Base-by-base conservation (phyloP, 2,329 filamentous ascomycete species). In the Pyrenophora graminea region DNA sequence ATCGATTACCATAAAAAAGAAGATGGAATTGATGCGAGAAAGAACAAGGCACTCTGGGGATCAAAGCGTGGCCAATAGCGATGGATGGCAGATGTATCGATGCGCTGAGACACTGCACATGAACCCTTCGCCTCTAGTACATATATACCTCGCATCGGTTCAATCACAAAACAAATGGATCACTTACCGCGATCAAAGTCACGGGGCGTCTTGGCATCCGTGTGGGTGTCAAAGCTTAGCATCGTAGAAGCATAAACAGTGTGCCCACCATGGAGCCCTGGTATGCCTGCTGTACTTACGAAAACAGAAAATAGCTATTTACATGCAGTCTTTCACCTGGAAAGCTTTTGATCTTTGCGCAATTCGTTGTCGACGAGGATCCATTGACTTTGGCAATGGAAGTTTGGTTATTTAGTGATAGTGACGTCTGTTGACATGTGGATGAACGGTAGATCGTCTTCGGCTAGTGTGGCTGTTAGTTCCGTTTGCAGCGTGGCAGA, bases 331-430 rank as follows among this genome's bases (percentile, higher is more conserved):
- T 21, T 21, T 21, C 19, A 10, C 17, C 31, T 21, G 12, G 4
- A 5, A 8, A 25, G 2, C 4, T 2, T 25, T 25, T 25, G 6
- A 21, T 21, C 19, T 2, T 21, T 5, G 19, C 19, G 19, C 19
- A 21, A 21, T 25, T 25, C 4, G 6, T 7, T 25, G 6, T 25
- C 6, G 23, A 25, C 23, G 8, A 25, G 4, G 23, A 25, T 9
- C 4, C 21, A 4, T 23, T 23, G 23, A 7, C 23, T 18, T 10
- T 45, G 17, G 25, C 17, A 13, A 32, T 45, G 18, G 7, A 23
- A 17, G 15, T 42, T 31, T 39, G 33, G 44, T 30, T 45, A 38
- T 38, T 42, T 27, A 15, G 44, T 51, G 48, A 51, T 39, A 38
- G 38, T 31, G 27, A 30, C 27, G 10, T 30, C 10, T 7, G 3